These are phyloP conservation scores for Curvularia hawaiiensis DNA, from an alignment of 2,329 filamentous ascomycete species.

Conservation along the genomic window DNA sequence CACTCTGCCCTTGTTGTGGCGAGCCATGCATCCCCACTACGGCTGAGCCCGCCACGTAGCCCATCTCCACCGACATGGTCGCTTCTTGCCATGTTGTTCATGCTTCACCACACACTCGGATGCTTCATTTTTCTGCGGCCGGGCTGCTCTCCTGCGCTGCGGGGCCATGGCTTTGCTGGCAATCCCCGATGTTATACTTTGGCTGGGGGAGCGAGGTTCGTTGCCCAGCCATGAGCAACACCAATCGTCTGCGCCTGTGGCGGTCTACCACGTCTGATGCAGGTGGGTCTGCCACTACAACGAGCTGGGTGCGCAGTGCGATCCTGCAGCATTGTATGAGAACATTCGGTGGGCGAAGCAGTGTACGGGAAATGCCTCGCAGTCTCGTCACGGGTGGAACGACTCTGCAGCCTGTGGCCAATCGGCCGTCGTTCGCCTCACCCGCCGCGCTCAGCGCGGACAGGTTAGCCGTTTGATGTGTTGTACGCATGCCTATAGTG, in stretches of 20 bases:
- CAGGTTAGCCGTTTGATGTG: conserved; percentile 9
- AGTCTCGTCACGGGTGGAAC: conserved; percentile 9
- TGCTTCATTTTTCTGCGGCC: conserved; percentile 11
- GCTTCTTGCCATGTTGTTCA: conserved; percentile 3
- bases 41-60: conserved; percentile 17
- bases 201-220: conserved; percentile 8
- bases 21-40: conserved; percentile 11
- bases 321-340: conserved; percentile 1
- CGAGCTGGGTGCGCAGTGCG: conserved; percentile 12
- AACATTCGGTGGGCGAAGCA: conserved; percentile 7
- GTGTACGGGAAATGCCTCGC: conserved; percentile 9
- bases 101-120: conserved; percentile 4
- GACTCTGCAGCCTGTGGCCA: conserved; percentile 8
- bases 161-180: conserved; percentile 15
- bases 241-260: conserved; percentile 10
- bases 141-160: conserved; percentile 3
- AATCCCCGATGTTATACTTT: conserved; percentile 7
- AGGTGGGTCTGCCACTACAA: conserved; percentile 16
- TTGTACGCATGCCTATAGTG: conserved; percentile 14
- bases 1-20: conserved; percentile 8
- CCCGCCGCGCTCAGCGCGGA: conserved; percentile 11
- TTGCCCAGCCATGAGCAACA: conserved; percentile 6
- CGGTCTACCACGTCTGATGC: conserved; percentile 18
- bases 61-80: conserved; percentile 14
- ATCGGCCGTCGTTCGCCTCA: conserved; percentile 14